A percentile compares a stretch with the other conserved stretches of the same genome.
Evolutionary conservation across 2,329 filamentous ascomycete species (phyloP).

Genomic region (Scedosporium minutisporum): DNA sequence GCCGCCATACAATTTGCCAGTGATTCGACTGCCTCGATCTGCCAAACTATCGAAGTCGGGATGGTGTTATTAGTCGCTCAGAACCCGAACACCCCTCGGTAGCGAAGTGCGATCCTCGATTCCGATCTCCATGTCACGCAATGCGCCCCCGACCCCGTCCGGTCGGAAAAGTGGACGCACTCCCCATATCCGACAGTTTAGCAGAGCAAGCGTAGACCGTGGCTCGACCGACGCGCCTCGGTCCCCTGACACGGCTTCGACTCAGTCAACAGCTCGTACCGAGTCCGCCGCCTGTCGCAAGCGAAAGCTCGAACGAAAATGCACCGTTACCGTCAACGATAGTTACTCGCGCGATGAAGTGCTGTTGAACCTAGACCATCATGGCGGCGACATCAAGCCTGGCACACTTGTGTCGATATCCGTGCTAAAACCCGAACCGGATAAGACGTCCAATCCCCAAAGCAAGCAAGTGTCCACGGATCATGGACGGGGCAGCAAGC

Average conservation of each 20-base stretch:
- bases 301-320: slow-evolving; percentile 31
- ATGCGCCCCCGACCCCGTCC: slow-evolving; percentile 27
- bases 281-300: slow-evolving; percentile 6
- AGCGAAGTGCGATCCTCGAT: slow-evolving; percentile 1
- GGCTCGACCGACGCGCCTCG: slow-evolving; percentile 26
- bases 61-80: slow-evolving; percentile 1
- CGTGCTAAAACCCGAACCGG: slow-evolving; percentile 42
- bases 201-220: slow-evolving; percentile 36
- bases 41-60: not conserved
- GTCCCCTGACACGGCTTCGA: slow-evolving; percentile 40
- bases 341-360: slow-evolving; percentile 70
- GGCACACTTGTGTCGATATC: slow-evolving; percentile 67
- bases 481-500: not conserved
- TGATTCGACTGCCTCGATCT: not conserved
- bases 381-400: slow-evolving; percentile 52
- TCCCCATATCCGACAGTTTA: slow-evolving; percentile 44
- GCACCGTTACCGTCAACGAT: slow-evolving; percentile 56
- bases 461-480: not conserved
- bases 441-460: slow-evolving; percentile 20
- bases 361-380: slow-evolving; percentile 64
- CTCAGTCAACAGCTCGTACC: slow-evolving; percentile 33
- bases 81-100: slow-evolving; percentile 3
- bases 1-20: not conserved
- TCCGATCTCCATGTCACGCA: slow-evolving; percentile 27
- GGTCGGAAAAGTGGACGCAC: slow-evolving; percentile 29